A percentile compares a stretch with the other conserved stretches of the same genome.
Conservation (phyloP, 148 eudicot species). For the Camellia sinensis region DNA sequence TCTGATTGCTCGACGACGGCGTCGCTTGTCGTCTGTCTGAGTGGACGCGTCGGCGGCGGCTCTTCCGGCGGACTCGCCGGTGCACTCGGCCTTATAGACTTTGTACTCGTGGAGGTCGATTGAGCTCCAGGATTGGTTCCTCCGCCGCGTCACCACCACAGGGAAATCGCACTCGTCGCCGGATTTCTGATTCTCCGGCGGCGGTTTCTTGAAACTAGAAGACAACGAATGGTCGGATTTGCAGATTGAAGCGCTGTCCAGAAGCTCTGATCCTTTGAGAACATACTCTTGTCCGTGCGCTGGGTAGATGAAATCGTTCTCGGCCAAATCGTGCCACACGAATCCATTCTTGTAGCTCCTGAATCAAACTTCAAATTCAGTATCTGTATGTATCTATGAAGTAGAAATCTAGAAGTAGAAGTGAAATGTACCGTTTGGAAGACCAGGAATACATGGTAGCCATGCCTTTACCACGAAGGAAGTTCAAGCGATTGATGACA, state of each 20-base stretch:
- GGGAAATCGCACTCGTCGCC: slow-evolving; percentile 23
- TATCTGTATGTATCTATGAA: background rate
- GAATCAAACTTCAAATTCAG: slow-evolving; percentile 16
- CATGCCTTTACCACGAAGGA: slow-evolving; percentile 88
- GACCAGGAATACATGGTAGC: slow-evolving; percentile 80
- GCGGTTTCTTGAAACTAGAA: slow-evolving; percentile 29
- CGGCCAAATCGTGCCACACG: slow-evolving; percentile 86
- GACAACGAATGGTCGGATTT: slow-evolving; percentile 43
- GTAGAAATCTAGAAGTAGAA: background rate
- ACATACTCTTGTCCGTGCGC: slow-evolving; percentile 82
- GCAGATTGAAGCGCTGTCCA: slow-evolving; percentile 20
- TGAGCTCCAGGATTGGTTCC: slow-evolving; percentile 79
- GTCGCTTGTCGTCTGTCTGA: slow-evolving; percentile 77
- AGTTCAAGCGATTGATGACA: slow-evolving; percentile 72
- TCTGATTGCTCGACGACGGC: slow-evolving; percentile 36
- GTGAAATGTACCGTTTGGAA: slow-evolving; percentile 53
- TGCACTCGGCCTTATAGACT: slow-evolving; percentile 55
- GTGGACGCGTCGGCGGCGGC: slow-evolving; percentile 86
- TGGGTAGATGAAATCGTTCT: slow-evolving; percentile 77
- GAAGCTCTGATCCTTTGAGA: slow-evolving; percentile 87
- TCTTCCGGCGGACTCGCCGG: slow-evolving; percentile 32
- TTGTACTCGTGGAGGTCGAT: slow-evolving; percentile 69
- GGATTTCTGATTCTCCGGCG: slow-evolving; percentile 16
- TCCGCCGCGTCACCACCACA: slow-evolving; percentile 32
- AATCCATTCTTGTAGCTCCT: slow-evolving; percentile 91